phyloP scores from a whole-genome alignment of 73 alveolate species.

The Blepharisma stoltei region DNA sequence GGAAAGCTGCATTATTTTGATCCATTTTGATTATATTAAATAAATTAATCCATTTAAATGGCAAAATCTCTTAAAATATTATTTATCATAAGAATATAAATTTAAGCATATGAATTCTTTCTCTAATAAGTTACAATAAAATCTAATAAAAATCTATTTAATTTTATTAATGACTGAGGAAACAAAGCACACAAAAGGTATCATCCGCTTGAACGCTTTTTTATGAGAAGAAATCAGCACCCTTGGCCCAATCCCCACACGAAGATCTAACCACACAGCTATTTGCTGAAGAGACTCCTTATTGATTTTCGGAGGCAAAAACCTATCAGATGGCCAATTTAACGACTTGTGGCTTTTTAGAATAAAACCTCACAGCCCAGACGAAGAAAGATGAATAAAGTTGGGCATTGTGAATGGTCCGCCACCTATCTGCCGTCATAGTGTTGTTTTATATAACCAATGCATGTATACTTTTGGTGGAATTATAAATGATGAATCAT shows the following conservation, averaged over 20 bases:
- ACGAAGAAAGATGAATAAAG: background rate
- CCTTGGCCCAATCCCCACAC: background rate
- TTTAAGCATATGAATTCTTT: too few relatives aligned
- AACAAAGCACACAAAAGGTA: too few relatives aligned
- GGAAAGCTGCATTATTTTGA: too few relatives aligned
- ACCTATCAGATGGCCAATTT: slow-evolving; percentile 55
- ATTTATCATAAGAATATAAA: too few relatives aligned
- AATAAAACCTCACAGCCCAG: slow-evolving; percentile 1
- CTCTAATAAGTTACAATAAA: too few relatives aligned
- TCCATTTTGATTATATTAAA: too few relatives aligned
- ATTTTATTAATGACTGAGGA: too few relatives aligned
- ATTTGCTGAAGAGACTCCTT: background rate
- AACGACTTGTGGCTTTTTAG: slow-evolving; percentile 54
- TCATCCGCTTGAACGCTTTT: too few relatives aligned
- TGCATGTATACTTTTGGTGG: slow-evolving; percentile 80
- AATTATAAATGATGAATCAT: slow-evolving; percentile 35
- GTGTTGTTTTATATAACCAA: slow-evolving; percentile 64
- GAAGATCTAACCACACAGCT: slow-evolving; percentile 16
- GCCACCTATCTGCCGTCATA: slow-evolving; percentile 88
- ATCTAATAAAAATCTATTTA: too few relatives aligned
- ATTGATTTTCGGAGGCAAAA: slow-evolving; percentile 56
- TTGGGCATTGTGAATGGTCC: slow-evolving; percentile 24
- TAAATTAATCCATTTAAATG: too few relatives aligned
- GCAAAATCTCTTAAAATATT: too few relatives aligned
- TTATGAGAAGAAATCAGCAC: slow-evolving; percentile 13